Conservation (phyloP, 176 grass and related monocot species). For the Musa beccarii region DNA sequence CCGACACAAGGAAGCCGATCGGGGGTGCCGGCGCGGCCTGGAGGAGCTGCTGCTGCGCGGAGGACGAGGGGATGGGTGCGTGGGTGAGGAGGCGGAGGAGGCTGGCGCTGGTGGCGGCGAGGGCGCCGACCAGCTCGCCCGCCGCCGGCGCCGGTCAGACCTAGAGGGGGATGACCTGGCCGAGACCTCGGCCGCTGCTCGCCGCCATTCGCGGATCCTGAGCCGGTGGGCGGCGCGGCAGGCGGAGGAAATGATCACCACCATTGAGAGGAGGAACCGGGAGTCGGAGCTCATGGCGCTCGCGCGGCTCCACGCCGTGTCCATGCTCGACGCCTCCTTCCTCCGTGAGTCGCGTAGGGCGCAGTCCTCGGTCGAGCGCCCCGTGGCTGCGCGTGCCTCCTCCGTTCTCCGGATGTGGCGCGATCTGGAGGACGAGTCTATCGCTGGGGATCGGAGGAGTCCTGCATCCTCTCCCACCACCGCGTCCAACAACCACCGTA, state of each 20-base stretch:
- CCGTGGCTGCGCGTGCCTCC: slow-evolving; percentile 31
- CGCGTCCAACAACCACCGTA: slow-evolving; percentile 1
- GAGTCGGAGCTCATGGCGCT: slow-evolving; percentile 85
- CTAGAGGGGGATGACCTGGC: slow-evolving; percentile 25
- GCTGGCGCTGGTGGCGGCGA: not conserved
- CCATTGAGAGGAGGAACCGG: slow-evolving; percentile 65
- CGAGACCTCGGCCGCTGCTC: slow-evolving; percentile 37
- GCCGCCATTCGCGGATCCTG: slow-evolving; percentile 45
- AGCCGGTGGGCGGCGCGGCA: slow-evolving; percentile 59
- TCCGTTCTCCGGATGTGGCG: slow-evolving; percentile 25
- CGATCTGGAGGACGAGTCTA: slow-evolving; percentile 20
- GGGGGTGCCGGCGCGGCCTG: slow-evolving; percentile 18
- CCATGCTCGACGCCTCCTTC: slow-evolving; percentile 81
- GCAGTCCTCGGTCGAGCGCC: slow-evolving; percentile 39
- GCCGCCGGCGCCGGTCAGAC: slow-evolving; percentile 17
- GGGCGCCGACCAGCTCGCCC: not conserved
- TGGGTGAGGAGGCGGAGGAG: slow-evolving; percentile 5
- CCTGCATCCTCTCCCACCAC: not conserved
- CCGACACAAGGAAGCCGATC: slow-evolving; percentile 16
- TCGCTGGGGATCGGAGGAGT: slow-evolving; percentile 23
- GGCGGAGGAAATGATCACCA: slow-evolving; percentile 66
- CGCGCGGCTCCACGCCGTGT: slow-evolving; percentile 79
- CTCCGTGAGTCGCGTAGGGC: slow-evolving; percentile 19
- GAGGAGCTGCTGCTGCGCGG: slow-evolving; percentile 15
- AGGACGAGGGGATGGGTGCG: slow-evolving; percentile 17